Evolutionary conservation across 495 filamentous ascomycete species (phyloP), one percentile per base, ranked within the genome.

Genomic region (Bryoglossum gracile): DNA sequence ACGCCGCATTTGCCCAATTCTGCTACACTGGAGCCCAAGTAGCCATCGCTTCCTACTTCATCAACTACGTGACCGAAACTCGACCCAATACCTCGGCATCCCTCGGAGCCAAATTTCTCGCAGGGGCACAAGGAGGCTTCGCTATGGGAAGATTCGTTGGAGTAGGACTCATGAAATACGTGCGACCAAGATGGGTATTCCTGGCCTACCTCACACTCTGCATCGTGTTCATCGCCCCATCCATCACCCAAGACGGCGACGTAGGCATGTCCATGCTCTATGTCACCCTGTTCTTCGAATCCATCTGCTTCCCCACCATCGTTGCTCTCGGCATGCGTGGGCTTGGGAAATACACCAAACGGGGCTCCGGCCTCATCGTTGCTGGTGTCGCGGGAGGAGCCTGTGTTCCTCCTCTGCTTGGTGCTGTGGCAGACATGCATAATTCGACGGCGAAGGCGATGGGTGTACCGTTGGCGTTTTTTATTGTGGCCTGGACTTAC

Each of bases 261-360:
- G 60, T 65, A 3, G 78, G 76, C 18, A 51, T 82, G 42, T 69
- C 68, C 54, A 74, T 77, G 68, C 63, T 82, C 8, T 78, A 70
- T 52, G 26, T 75, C 36, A 71, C 70, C 10, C 69, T 81, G 10
- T 82, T 82, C 66, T 82, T 81, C 55, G 76, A 82, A 59, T 74
- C 71, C 3, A 71, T 80, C 48, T 77, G 75, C 40, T 81, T 81
- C 64, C 79, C 79, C 1, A 81, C 79, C 4, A 81, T 83, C 51
- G 71, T 82, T 46, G 75, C 78, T 0, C 66, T 83, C 23, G 73
- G 76, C 5, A 82, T 81, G 41, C 69, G 76, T 3, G 78, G 76
- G 6, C 63, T 83, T 0, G 78, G 80, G 2, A 69, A 72, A 21
- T 74, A 81, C 60, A 79, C 75, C 4, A 81, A 81, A 59, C 66